phyloP scores from a whole-genome alignment of 1,284 basidiomycete genomes.

The Caloboletus inedulis region DNA sequence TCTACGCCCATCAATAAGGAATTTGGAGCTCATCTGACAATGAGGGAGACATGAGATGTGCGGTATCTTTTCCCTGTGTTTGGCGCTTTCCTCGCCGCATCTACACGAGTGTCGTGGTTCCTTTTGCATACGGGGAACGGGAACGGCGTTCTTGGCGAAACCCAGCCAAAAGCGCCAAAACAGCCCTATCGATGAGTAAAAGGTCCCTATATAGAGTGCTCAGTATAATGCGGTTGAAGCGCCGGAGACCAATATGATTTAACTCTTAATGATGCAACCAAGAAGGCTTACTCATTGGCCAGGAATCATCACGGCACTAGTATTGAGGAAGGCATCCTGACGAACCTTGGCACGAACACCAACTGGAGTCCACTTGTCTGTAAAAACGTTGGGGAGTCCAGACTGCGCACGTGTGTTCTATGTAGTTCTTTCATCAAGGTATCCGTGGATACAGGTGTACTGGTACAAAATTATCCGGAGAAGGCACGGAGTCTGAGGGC shows the following conservation, averaged over 20 bases:
- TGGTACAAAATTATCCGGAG: constrained; percentile 30
- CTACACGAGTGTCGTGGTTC: not conserved
- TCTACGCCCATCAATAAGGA: not conserved
- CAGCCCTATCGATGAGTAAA: constrained; percentile 22
- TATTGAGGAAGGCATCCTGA: constrained; percentile 6
- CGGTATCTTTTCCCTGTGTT: constrained; percentile 12
- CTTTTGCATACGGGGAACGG: constrained; percentile 2
- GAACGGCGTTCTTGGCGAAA: not conserved
- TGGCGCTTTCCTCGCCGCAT: constrained; percentile 1
- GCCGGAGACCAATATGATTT: constrained; percentile 2
- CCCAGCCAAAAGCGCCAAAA: constrained; percentile 13
- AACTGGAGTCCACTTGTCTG: constrained; percentile 3
- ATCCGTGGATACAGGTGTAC: constrained; percentile 35
- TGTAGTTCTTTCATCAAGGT: constrained; percentile 27
- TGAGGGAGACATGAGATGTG: not conserved
- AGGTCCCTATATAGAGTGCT: constrained; percentile 4
- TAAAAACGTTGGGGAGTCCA: constrained; percentile 3
- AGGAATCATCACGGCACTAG: constrained; percentile 7
- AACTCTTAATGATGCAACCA: not conserved
- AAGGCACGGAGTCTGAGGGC: constrained; percentile 17
- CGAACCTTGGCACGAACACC: constrained; percentile 21
- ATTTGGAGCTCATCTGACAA: constrained; percentile 4
- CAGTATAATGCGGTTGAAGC: constrained; percentile 11
- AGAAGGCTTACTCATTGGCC: constrained; percentile 17
- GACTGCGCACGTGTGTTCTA: constrained; percentile 15